Conservation (phyloP, 2,329 filamentous ascomycete genomes). For the Cryphonectria radicalis region DNA sequence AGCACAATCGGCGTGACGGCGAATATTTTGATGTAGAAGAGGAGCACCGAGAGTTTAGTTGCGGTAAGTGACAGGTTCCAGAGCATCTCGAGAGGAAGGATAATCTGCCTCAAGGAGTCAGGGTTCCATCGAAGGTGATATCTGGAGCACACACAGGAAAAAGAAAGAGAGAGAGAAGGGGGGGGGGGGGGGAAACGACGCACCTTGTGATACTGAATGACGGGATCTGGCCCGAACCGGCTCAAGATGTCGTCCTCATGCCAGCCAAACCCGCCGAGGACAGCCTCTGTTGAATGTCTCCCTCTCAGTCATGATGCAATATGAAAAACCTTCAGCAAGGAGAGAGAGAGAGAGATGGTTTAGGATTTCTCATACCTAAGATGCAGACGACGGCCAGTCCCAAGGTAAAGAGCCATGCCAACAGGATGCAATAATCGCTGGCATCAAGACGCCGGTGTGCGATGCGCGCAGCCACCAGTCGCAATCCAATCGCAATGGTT, state of each 20-base stretch:
- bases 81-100: slow-evolving; percentile 36
- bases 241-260: slow-evolving; percentile 32
- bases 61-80: slow-evolving; percentile 38
- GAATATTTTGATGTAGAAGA: slow-evolving; percentile 38
- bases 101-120: slow-evolving; percentile 8
- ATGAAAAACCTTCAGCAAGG: background rate
- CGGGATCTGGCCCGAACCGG: slow-evolving; percentile 29
- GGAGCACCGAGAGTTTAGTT: slow-evolving; percentile 38
- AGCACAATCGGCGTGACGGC: slow-evolving; percentile 34
- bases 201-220: slow-evolving; percentile 21
- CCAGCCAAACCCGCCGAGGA: slow-evolving; percentile 32
- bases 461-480: slow-evolving; percentile 33
- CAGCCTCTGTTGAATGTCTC: slow-evolving; percentile 25
- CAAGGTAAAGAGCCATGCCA: slow-evolving; percentile 27
- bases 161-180: too few relatives aligned
- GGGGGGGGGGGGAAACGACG: background rate
- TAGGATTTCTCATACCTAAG: background rate
- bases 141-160: too few relatives aligned
- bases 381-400: slow-evolving; percentile 27
- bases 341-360: too few relatives aligned
- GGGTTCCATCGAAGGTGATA: slow-evolving; percentile 4
- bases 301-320: slow-evolving; percentile 12
- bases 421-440: slow-evolving; percentile 35
- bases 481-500: slow-evolving; percentile 30
- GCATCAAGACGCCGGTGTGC: slow-evolving; percentile 32